Conservation (phyloP, 352 stramenopile genomes). For the Phytophthora citrophthora region DNA sequence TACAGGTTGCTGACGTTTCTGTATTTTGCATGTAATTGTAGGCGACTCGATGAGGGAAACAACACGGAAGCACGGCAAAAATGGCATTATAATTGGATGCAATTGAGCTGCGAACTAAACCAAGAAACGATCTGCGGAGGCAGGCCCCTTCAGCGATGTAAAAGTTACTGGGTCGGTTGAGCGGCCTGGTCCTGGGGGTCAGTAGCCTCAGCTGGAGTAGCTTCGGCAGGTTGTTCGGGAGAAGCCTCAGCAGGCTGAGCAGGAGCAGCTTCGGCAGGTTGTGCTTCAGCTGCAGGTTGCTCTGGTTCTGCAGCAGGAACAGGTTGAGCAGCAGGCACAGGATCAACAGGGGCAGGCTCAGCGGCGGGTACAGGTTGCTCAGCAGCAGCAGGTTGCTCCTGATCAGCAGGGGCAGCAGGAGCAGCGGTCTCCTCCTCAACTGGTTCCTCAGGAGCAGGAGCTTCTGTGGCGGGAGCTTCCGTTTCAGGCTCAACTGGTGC, state of each 20-base stretch:
- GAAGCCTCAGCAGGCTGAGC: slow-evolving; percentile 2
- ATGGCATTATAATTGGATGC: slow-evolving; percentile 27
- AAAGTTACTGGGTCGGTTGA: slow-evolving; percentile 16
- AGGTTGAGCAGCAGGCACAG: slow-evolving; percentile 5
- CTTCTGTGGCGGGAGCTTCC: not conserved
- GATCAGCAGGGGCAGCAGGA: not conserved
- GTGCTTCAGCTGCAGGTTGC: not conserved
- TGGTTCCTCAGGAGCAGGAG: too few relatives aligned
- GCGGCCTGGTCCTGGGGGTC: slow-evolving; percentile 5
- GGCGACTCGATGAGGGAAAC: not conserved
- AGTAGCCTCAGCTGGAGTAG: slow-evolving; percentile 1
- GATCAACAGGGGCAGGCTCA: slow-evolving; percentile 5
- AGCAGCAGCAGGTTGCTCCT: slow-evolving; percentile 1
- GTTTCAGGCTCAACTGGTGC: slow-evolving; percentile 1
- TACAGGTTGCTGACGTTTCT: too few relatives aligned
- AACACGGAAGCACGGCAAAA: slow-evolving; percentile 20
- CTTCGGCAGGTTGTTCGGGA: not conserved
- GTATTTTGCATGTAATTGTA: too few relatives aligned
- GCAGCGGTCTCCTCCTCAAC: too few relatives aligned
- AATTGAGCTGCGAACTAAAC: slow-evolving; percentile 17
- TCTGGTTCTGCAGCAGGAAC: not conserved
- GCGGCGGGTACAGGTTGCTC: slow-evolving; percentile 3
- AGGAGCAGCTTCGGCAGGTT: not conserved
- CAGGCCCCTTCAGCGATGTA: not conserved
- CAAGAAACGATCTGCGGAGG: not conserved